These are phyloP conservation scores for Xerocomellus intermedius DNA, from an alignment of 768 basidiomycete species.

Conservation along the genomic window DNA sequence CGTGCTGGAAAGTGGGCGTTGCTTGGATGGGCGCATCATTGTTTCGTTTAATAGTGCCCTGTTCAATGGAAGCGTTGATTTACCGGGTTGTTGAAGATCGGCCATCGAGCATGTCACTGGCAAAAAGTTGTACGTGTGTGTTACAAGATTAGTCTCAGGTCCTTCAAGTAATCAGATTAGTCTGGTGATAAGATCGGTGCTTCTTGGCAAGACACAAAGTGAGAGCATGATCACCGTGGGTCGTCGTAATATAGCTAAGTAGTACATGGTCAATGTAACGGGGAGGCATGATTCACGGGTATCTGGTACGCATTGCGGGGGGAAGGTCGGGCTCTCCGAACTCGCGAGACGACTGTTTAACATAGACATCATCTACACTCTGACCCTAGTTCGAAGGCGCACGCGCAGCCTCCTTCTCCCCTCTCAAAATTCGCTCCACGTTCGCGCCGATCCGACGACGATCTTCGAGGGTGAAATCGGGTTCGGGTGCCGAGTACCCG, in stretches of 20 bases:
- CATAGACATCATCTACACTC: background rate
- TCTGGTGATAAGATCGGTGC: too few relatives aligned
- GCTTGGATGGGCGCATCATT: conserved; percentile 19
- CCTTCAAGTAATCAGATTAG: too few relatives aligned
- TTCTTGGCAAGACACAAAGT: too few relatives aligned
- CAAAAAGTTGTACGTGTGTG: background rate
- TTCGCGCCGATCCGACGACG: conserved; percentile 58
- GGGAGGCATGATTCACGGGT: too few relatives aligned
- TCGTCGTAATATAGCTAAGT: too few relatives aligned
- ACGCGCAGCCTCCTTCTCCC: conserved; percentile 67
- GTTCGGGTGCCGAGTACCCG: conserved; percentile 60
- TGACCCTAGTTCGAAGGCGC: conserved; percentile 42
- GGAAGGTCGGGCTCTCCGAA: background rate
- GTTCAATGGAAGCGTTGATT: background rate
- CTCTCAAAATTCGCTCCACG: conserved; percentile 54
- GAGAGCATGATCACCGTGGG: too few relatives aligned
- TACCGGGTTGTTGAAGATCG: conserved; percentile 12
- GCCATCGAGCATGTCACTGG: conserved; percentile 7
- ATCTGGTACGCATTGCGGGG: too few relatives aligned
- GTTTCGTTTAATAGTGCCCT: conserved; percentile 9
- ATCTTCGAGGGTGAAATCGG: conserved; percentile 55
- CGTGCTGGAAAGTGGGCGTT: conserved; percentile 45
- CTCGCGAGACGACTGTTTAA: background rate
- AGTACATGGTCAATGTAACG: too few relatives aligned
- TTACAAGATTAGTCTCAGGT: background rate